phyloP scores from a whole-genome alignment of 306 rosid genomes.

The Rubus idaeus region DNA sequence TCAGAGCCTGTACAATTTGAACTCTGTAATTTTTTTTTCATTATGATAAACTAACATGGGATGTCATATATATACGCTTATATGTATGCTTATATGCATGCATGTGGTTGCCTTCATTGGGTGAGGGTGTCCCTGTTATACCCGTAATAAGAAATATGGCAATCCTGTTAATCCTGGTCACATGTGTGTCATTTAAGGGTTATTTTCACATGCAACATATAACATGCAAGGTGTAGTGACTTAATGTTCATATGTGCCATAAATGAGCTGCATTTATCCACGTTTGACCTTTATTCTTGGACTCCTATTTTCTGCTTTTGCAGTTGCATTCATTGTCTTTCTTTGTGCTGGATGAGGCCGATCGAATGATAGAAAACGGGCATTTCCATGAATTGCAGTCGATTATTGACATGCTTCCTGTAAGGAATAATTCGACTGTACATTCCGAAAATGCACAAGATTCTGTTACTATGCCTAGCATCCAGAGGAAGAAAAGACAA shows the following conservation, averaged over 20 bases:
- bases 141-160: not conserved
- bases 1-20: not conserved
- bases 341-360: constrained; percentile 97
- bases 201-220: not conserved
- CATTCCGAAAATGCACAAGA: constrained; percentile 44
- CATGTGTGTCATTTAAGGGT: not conserved
- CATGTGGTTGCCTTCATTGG: not conserved
- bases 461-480: constrained; percentile 51
- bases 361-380: constrained; percentile 89
- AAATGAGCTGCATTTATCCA: not conserved
- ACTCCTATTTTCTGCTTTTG: constrained; percentile 36
- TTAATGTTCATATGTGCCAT: not conserved
- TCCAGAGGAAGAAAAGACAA: constrained; percentile 89
- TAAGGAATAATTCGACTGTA: constrained; percentile 40
- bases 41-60: not conserved
- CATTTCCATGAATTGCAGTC: constrained; percentile 92
- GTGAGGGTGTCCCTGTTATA: not conserved
- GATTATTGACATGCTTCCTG: constrained; percentile 91
- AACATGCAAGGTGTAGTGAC: not conserved
- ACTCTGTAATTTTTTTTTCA: not conserved
- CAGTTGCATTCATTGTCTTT: constrained; percentile 91
- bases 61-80: not conserved
- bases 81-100: not conserved
- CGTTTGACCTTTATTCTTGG: constrained; percentile 19
- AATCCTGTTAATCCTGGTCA: not conserved